These are phyloP conservation scores for Fusarium sp. DNA, from an alignment of 2,329 filamentous ascomycete genomes.

Conservation along the genomic window DNA sequence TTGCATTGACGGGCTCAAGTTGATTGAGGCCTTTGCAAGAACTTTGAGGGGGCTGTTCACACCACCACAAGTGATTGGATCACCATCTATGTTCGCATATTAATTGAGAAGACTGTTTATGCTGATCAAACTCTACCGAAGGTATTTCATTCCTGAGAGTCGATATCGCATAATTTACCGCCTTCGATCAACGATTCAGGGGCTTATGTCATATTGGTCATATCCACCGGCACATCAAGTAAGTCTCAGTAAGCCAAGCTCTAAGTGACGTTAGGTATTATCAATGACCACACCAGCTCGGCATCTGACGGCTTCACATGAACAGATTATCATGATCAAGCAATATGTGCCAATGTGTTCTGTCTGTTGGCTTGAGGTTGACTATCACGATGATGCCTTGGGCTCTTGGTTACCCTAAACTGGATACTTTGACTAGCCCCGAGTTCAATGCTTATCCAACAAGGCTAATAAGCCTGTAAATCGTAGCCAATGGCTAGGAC, in stretches of 20 bases:
- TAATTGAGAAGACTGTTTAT: not conserved
- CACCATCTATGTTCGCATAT: not conserved
- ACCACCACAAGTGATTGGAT: not conserved
- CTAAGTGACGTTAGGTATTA: not conserved
- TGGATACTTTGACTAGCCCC: not conserved
- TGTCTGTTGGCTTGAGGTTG: not conserved
- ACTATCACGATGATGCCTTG: not conserved
- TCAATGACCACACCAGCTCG: not conserved
- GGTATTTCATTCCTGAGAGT: not conserved
- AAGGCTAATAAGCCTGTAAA: not conserved
- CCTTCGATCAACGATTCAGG: not conserved
- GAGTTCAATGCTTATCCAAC: not conserved
- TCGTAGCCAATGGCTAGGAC: not conserved
- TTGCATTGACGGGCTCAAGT: not conserved
- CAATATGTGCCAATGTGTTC: not conserved
- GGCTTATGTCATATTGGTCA: constrained; percentile 14
- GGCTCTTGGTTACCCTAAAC: not conserved
- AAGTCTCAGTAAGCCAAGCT: constrained; percentile 25
- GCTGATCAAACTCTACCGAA: not conserved
- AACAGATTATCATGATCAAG: not conserved
- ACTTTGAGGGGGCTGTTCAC: not conserved
- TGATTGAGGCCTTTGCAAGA: not conserved
- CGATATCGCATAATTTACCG: not conserved
- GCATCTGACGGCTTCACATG: not conserved
- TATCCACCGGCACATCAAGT: not conserved